These are phyloP conservation scores for Musa balbisiana DNA, from an alignment of 202 grass and related monocot genomes.

Conservation along the genomic window DNA sequence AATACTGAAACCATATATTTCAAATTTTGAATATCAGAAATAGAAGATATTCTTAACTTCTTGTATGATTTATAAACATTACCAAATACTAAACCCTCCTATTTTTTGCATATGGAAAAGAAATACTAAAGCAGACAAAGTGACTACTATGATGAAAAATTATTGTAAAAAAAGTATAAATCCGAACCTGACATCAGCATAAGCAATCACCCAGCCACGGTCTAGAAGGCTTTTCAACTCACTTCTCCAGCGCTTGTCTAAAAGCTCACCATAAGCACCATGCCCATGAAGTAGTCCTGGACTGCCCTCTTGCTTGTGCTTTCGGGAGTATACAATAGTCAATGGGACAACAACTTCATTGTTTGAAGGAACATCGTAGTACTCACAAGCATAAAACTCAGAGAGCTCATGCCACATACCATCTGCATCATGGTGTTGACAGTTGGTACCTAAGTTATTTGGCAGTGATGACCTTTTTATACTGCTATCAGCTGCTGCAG, in stretches of 20 bases:
- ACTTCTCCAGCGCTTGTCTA: constrained; percentile 78
- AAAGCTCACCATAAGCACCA: constrained; percentile 91
- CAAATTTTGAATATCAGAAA: constrained; percentile 23
- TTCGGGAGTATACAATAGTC: constrained; percentile 69
- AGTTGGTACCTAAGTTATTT: constrained; percentile 30
- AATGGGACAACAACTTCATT: constrained; percentile 60
- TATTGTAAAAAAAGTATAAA: constrained; percentile 1
- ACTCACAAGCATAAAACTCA: constrained; percentile 87
- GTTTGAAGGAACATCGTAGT: constrained; percentile 72
- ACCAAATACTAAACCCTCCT: neutral
- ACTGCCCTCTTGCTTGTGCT: constrained; percentile 70
- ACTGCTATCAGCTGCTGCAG: constrained; percentile 40
- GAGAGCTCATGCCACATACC: constrained; percentile 72
- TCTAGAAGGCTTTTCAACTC: constrained; percentile 91
- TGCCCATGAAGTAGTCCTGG: constrained; percentile 90
- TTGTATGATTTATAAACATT: constrained; percentile 9
- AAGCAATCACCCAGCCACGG: constrained; percentile 90
- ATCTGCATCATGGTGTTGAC: constrained; percentile 33
- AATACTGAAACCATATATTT: neutral
- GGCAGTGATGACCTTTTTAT: constrained; percentile 25
- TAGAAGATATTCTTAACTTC: constrained; percentile 6
- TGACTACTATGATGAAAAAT: constrained; percentile 10
- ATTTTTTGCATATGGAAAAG: neutral
- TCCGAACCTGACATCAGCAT: constrained; percentile 79
- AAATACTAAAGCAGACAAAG: neutral